Base-by-base conservation (phyloP, 2,329 filamentous ascomycete species). In the Colletotrichum phormii region DNA sequence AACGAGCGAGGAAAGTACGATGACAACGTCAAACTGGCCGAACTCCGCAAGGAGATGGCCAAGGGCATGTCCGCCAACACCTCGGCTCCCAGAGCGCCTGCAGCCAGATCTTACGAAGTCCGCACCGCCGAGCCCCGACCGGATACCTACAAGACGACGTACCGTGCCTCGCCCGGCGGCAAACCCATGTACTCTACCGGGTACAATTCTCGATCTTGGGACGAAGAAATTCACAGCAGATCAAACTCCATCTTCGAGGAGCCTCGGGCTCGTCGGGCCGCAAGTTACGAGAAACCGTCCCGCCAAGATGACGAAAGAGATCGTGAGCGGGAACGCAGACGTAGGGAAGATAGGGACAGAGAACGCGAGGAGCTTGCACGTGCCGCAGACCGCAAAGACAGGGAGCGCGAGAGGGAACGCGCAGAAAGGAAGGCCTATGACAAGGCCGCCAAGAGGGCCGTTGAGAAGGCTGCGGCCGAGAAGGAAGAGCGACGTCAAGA, bases 1-100 rank as follows among this genome's bases (percentile, higher is more conserved):
- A 87, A 85, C 7, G 90, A 92, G 80, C 88, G 94, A 72, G 83
- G 86, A 71, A 91, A 91, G 76, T 98, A 98, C 82, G 95, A 98
- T 82, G 91, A 95, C 64, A 89, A 92, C 79, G 86, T 93, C 74
- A 90, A 88, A 77, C 82, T 95, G 74, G 90, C 89, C 63, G 90
- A 92, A 80, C 83, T 94, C 78, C 89, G 89, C 79, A 90, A 89
- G 81, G 83, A 89, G 76, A 78, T 84, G 15, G 77, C 78, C 64
- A 82, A 84, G 77, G 80, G 81, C 75, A 84, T 86, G 77, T 64
- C 68, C 9, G 77, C 83, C 73, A 85, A 85, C 71, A 80, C 82
- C 4, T 84, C 87, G 0, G 83, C 83, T 7, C 80, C 86, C n/a
- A 84, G 85, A 55, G 81, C 84, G 24, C 80, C 86, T 13, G 68